Conservation (phyloP, 2,329 filamentous ascomycete genomes). For the Coleophoma cylindrospora region DNA sequence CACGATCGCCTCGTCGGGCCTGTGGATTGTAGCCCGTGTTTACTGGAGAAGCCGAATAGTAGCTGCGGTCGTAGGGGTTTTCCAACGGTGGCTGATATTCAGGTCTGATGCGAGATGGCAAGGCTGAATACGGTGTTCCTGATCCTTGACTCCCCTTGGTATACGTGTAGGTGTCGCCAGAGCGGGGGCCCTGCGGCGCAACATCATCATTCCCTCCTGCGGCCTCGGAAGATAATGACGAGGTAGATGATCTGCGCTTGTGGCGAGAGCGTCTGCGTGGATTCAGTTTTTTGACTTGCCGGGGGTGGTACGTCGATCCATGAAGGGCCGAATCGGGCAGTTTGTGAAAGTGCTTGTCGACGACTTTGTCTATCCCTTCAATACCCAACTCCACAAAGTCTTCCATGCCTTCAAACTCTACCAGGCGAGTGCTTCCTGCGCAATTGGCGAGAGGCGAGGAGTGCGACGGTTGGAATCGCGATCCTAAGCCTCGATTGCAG, state of each 20-base stretch:
- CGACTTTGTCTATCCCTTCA: constrained; percentile 11
- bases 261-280: not conserved
- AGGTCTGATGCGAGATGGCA: not conserved
- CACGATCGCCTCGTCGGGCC: not conserved
- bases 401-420: not conserved
- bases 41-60: not conserved
- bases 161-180: not conserved
- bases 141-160: not conserved
- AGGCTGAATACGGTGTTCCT: not conserved
- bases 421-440: no score
- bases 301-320: constrained; percentile 14
- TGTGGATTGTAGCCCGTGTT: not conserved
- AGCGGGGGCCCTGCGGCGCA: not conserved
- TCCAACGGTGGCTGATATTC: not conserved
- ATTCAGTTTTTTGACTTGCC: not conserved
- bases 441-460: no score
- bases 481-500: no score
- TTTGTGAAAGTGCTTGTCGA: constrained; percentile 17
- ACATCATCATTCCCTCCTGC: not conserved
- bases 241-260: not conserved
- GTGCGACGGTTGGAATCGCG: no score
- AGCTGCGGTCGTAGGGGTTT: not conserved
- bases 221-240: not conserved
- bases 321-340: constrained; percentile 16
- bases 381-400: constrained; percentile 11